Evolutionary conservation across 2,329 filamentous ascomycete genomes (phyloP).

Genomic region (Monilinia fructigena): DNA sequence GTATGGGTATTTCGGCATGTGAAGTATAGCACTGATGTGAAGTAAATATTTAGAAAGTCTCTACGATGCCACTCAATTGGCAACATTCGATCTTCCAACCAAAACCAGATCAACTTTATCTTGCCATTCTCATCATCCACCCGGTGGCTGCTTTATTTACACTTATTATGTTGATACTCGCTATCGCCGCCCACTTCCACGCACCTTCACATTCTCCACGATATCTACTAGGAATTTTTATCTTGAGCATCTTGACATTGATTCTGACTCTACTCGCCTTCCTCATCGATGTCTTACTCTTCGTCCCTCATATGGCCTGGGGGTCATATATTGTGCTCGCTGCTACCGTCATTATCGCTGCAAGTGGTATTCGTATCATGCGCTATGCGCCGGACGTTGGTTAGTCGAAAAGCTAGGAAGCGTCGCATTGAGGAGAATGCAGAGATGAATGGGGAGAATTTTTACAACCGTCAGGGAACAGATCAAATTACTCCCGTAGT

Average conservation of each 20-base stretch:
- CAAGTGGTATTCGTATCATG: conserved; percentile 87
- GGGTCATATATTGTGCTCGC: conserved; percentile 91
- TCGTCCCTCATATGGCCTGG: conserved; percentile 91
- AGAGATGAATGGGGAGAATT: conserved; percentile 95
- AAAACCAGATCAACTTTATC: conserved; percentile 66
- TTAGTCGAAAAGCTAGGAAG: conserved; percentile 89
- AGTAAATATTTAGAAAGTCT: conserved; percentile 30
- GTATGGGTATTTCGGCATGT: background rate
- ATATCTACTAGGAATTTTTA: conserved; percentile 81
- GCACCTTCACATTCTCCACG: conserved; percentile 84
- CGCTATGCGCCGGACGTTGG: conserved; percentile 88
- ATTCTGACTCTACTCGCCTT: conserved; percentile 83
- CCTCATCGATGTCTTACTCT: conserved; percentile 88
- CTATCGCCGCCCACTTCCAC: conserved; percentile 80
- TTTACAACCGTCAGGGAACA: conserved; percentile 65
- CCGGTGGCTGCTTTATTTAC: conserved; percentile 85
- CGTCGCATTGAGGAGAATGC: conserved; percentile 89
- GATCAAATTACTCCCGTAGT: conserved; percentile 41
- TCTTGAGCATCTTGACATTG: conserved; percentile 82
- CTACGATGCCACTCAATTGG: conserved; percentile 32
- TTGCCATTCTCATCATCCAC: conserved; percentile 82
- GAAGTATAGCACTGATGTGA: conserved; percentile 9
- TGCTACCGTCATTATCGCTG: conserved; percentile 79
- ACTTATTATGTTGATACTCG: conserved; percentile 78
- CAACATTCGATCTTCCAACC: conserved; percentile 55